Percentiles rank a stretch among this genome's conserved stretches.
Evolutionary conservation across 2,329 filamentous ascomycete genomes (phyloP).

Genomic region (Penicillium sp.): DNA sequence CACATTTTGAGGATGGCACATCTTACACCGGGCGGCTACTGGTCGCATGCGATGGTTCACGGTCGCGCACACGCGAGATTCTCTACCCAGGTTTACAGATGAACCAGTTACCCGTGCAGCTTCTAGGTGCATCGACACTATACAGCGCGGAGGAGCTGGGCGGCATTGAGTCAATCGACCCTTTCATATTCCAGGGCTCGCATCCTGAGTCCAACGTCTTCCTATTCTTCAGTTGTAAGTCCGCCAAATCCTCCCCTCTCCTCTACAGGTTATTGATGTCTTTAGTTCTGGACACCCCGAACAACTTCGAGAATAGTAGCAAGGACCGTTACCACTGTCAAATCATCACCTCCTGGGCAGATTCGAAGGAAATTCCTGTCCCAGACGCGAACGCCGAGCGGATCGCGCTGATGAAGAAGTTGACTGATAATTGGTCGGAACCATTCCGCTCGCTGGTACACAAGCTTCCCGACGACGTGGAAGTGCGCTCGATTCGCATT

Average conservation of each 20-base stretch:
- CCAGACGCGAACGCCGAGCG: slow-evolving; percentile 45
- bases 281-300: slow-evolving; percentile 52
- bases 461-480: slow-evolving; percentile 43
- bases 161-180: slow-evolving; percentile 50
- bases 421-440: slow-evolving; percentile 52
- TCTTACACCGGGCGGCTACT: slow-evolving; percentile 46
- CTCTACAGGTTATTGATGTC: not conserved
- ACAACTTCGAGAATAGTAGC: slow-evolving; percentile 39
- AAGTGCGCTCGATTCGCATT: slow-evolving; percentile 49
- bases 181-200: slow-evolving; percentile 57
- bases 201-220: slow-evolving; percentile 54
- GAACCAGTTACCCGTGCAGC: slow-evolving; percentile 49
- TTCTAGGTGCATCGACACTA: slow-evolving; percentile 50
- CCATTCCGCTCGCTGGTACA: slow-evolving; percentile 50
- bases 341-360: slow-evolving; percentile 55
- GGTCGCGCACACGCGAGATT: slow-evolving; percentile 45
- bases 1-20: slow-evolving; percentile 51
- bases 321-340: slow-evolving; percentile 48
- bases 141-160: slow-evolving; percentile 45
- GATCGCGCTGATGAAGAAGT: slow-evolving; percentile 44
- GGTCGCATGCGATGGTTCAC: slow-evolving; percentile 54
- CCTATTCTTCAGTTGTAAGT: slow-evolving; percentile 54
- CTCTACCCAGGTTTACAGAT: slow-evolving; percentile 32
- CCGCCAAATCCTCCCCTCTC: too few relatives aligned
- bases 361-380: slow-evolving; percentile 37